Evolutionary conservation across 1,139 yeast species (phyloP), one percentile per base, ranked within the genome.

Genomic region (Nakaseomyces bracarensis): DNA sequence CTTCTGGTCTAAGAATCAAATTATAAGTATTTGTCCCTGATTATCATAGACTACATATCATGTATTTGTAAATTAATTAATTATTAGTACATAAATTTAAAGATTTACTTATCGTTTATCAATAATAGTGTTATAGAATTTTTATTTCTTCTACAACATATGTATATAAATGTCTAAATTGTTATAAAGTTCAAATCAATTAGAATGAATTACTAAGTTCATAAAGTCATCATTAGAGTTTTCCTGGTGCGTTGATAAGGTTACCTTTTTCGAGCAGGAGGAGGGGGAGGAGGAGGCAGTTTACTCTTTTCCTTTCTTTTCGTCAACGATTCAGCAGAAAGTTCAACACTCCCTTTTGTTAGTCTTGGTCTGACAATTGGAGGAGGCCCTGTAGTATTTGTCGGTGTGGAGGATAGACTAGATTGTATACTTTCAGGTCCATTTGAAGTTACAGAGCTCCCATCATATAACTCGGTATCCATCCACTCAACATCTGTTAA

Each of bases 1-100:
- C 95, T n/a, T 82, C 96, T 22, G 98, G 98, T 18, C 74, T 89
- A 57, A 78, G 93, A 57, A 60, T 66, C 14, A 27, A 19, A 13
- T 26, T 40, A 10, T 40, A 36, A 22, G 11, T 26, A 14, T 5
- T 11, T 22, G 29, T 11, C 13, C 14, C 22, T 33, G 11, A 9
- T 4, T 30, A 27, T 14, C n/a, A n/a, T n/a, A n/a, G n/a, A n/a
- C n/a, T n/a, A n/a, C n/a, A n/a, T n/a, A n/a, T n/a, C n/a, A n/a
- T n/a, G n/a, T n/a, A n/a, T n/a, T n/a, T 28, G 31, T 28, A 28
- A n/a, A 28, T 9, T 28, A 28, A 28, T 9, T 28, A 9, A 11
- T 28, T 28, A 15, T 13, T 28, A 28, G 5, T 13, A 28, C 11
- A 26, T n/a, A n/a, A n/a, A n/a, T n/a, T n/a, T n/a, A n/a, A n/a